Base-by-base conservation (phyloP, 495 filamentous ascomycete genomes). In the Mycothermus thermophilus region DNA sequence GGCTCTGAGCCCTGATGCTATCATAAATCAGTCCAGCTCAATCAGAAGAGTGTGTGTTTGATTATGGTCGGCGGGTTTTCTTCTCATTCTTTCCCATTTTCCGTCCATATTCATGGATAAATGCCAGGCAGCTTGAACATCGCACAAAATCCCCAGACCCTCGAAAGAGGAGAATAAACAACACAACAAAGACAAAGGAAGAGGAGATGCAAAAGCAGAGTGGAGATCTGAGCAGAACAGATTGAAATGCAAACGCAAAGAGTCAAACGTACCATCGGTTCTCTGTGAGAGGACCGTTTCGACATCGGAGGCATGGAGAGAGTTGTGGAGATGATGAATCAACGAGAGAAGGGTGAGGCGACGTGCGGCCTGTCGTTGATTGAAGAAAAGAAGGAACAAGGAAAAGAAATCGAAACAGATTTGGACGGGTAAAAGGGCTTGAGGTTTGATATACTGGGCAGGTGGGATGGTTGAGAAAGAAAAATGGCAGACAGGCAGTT, bases 401-500 rank as follows among this genome's bases (percentile, higher is more conserved):
- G 12, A 18, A 38, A 34, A 32, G 2, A 8, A 35, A 29, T 20
- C 14, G 29, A 27, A 23, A 36, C n/a, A n/a, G n/a, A n/a, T n/a
- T n/a, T 11, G 12, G 16, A 36, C 32, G 8, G 28, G 16, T 11
- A 17, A 29, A 27, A 34, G 30, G n/a, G 8, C 11, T 8, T 9
- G 27, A 20, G 11, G 21, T 17, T 17, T 11, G 13, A n/a, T 20
- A 20, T n/a, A n/a, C n/a, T n/a, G 8, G 27, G 18, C 2, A 30
- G 26, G 12, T 10, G 13, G 16, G 17, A 19, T 6, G 17, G 30
- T 40, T 40, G 43, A 36, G 36, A 37, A 41, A 40, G 29, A 30
- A 30, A 35, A 40, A 40, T 47, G 40, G 42, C 49, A 41, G 41
- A 29, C n/a, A 16, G 23, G 12, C 14, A 15, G 23, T 27, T 18